These are phyloP conservation scores for Tricholoma flavovirens DNA, from an alignment of 768 basidiomycete genomes.

Conservation along the genomic window DNA sequence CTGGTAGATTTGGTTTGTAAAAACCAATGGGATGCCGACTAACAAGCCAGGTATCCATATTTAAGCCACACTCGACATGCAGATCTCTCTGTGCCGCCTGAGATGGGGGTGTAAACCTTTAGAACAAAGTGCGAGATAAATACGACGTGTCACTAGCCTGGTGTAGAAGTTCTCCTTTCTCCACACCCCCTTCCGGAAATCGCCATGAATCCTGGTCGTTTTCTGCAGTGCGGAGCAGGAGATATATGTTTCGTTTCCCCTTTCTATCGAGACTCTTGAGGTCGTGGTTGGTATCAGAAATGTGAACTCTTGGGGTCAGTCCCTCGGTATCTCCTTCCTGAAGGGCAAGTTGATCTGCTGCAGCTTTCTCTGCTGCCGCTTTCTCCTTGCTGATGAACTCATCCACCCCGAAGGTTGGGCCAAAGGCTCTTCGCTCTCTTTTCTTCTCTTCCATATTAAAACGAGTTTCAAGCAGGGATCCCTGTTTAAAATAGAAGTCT, in stretches of 20 bases:
- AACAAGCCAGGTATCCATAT: conserved; percentile 95
- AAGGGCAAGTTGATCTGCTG: conserved; percentile 49
- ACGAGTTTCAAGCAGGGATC: conserved; percentile 75
- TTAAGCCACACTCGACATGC: conserved; percentile 61
- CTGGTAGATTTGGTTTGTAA: conserved; percentile 43
- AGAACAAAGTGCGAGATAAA: neutral
- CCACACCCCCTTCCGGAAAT: conserved; percentile 67
- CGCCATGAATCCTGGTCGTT: conserved; percentile 61
- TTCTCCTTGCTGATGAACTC: conserved; percentile 37
- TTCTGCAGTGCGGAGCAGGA: conserved; percentile 57
- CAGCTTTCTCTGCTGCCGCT: conserved; percentile 49
- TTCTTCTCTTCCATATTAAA: conserved; percentile 72
- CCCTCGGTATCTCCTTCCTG: conserved; percentile 60
- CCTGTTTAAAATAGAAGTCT: conserved; percentile 92
- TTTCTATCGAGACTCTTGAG: conserved; percentile 73
- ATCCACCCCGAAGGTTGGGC: conserved; percentile 49
- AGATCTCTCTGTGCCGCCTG: conserved; percentile 76
- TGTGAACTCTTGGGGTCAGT: conserved; percentile 53
- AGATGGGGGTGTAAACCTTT: conserved; percentile 2
- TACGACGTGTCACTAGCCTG: conserved; percentile 42
- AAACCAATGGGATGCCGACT: conserved; percentile 83
- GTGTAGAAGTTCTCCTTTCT: conserved; percentile 68
- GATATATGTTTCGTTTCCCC: conserved; percentile 83
- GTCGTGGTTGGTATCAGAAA: conserved; percentile 56
- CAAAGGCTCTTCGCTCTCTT: conserved; percentile 72